Conservation (phyloP, 805 yeast genomes). For the Wickerhamomyces alni region DNA sequence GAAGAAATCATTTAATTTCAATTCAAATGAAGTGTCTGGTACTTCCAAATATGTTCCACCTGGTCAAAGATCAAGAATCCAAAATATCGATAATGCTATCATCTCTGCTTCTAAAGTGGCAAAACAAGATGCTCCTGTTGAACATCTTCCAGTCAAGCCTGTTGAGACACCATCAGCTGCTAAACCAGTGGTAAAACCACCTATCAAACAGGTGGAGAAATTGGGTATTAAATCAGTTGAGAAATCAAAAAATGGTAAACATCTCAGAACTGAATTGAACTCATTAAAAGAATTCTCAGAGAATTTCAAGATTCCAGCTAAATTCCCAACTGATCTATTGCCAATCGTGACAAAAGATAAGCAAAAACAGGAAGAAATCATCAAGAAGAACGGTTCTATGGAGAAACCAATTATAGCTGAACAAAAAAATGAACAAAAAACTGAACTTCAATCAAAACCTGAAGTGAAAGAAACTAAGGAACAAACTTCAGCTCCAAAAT, state of each 20-base stretch:
- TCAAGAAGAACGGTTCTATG: slow-evolving; percentile 23
- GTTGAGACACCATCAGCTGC: neutral
- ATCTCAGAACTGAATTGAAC: slow-evolving; percentile 41
- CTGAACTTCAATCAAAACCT: too few relatives aligned
- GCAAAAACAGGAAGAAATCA: slow-evolving; percentile 55
- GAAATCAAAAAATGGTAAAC: neutral
- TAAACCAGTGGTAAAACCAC: too few relatives aligned
- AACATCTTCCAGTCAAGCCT: neutral
- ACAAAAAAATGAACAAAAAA: neutral
- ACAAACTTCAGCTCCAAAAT: neutral
- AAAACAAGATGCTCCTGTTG: neutral
- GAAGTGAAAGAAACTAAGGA: too few relatives aligned
- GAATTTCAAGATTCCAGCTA: slow-evolving; percentile 66
- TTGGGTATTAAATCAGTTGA: too few relatives aligned
- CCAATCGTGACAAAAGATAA: slow-evolving; percentile 69
- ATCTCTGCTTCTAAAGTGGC: slow-evolving; percentile 42
- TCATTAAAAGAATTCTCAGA: slow-evolving; percentile 75
- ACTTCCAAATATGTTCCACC: slow-evolving; percentile 48
- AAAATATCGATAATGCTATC: slow-evolving; percentile 57
- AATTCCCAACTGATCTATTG: slow-evolving; percentile 43
- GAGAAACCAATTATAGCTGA: slow-evolving; percentile 1
- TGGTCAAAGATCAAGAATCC: slow-evolving; percentile 42
- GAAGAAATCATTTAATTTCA: slow-evolving; percentile 29
- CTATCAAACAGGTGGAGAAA: too few relatives aligned
- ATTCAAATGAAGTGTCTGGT: slow-evolving; percentile 18